These are phyloP conservation scores for Suillus tomentosus DNA, from an alignment of 768 basidiomycete species.

Conservation along the genomic window DNA sequence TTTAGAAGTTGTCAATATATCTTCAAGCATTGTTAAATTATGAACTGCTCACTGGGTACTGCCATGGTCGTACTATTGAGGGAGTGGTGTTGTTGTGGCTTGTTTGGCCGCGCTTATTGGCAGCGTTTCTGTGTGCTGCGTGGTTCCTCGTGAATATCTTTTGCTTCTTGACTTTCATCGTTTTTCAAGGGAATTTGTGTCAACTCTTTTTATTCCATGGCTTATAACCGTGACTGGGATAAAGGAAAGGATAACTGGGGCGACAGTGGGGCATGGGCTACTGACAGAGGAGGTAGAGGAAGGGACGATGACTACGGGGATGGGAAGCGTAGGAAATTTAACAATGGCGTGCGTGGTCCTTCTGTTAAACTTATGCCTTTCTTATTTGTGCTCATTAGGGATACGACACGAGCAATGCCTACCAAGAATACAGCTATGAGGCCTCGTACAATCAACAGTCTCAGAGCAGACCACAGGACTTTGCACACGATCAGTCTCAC, in stretches of 20 bases:
- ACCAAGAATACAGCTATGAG: conserved; percentile 49
- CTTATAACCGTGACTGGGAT: conserved; percentile 87
- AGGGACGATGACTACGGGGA: conserved; percentile 74
- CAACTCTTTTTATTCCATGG: conserved; percentile 43
- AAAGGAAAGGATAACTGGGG: conserved; percentile 68
- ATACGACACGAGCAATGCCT: conserved; percentile 50
- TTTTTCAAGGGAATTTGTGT: conserved; percentile 14
- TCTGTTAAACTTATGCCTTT: not conserved
- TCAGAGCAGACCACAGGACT: conserved; percentile 30
- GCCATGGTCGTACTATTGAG: conserved; percentile 48
- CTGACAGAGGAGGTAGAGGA: conserved; percentile 45
- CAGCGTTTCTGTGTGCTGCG: conserved; percentile 9
- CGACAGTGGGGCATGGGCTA: conserved; percentile 46
- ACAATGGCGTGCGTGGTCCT: conserved; percentile 61
- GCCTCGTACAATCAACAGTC: conserved; percentile 32
- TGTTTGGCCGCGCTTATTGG: conserved; percentile 27
- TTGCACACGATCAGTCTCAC: conserved; percentile 49
- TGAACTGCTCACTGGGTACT: conserved; percentile 56
- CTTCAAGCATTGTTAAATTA: not conserved
- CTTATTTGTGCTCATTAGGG: conserved; percentile 39
- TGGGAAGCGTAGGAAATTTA: conserved; percentile 78
- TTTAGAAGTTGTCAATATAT: conserved; percentile 22
- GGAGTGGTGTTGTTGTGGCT: conserved; percentile 30
- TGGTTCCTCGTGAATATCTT: conserved; percentile 9
- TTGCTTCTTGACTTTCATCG: conserved; percentile 24